Percentiles rank a stretch among this genome's conserved stretches.
Conservation (phyloP, 352 stramenopile species). For the Phytophthora podocarpi region DNA sequence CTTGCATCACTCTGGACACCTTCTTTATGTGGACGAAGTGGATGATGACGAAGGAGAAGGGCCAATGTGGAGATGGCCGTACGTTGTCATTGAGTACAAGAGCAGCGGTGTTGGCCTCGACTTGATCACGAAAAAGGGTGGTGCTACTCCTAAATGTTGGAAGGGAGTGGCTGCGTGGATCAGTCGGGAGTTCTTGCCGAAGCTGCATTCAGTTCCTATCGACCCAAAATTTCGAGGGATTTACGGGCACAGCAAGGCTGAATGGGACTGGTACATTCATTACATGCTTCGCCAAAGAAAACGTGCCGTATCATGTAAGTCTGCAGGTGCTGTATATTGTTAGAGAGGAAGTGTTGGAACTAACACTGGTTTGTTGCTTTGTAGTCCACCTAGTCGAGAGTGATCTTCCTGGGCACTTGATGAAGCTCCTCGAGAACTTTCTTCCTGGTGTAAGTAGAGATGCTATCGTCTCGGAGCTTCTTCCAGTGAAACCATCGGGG, state of each 20-base stretch:
- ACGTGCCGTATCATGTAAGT: slow-evolving; percentile 71
- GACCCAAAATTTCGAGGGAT: slow-evolving; percentile 49
- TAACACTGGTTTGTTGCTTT: slow-evolving; percentile 21
- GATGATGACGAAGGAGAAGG: slow-evolving; percentile 72
- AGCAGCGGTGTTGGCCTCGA: slow-evolving; percentile 55
- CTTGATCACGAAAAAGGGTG: slow-evolving; percentile 55
- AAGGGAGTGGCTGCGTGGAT: slow-evolving; percentile 61
- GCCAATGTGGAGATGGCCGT: slow-evolving; percentile 84
- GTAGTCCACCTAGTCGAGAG: slow-evolving; percentile 66
- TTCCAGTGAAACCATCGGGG: slow-evolving; percentile 37
- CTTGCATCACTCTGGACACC: slow-evolving; percentile 55
- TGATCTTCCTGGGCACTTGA: slow-evolving; percentile 61
- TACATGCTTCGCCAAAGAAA: slow-evolving; percentile 79
- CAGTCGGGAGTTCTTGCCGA: slow-evolving; percentile 59
- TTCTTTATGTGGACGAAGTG: slow-evolving; percentile 65
- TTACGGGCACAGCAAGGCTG: slow-evolving; percentile 64
- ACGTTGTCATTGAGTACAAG: slow-evolving; percentile 78
- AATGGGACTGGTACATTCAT: slow-evolving; percentile 84
- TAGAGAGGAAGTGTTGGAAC: neutral
- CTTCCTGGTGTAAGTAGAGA: slow-evolving; percentile 40
- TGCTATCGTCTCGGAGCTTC: slow-evolving; percentile 39
- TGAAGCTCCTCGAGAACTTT: slow-evolving; percentile 67
- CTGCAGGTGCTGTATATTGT: neutral
- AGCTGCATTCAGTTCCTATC: slow-evolving; percentile 63
- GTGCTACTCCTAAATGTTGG: slow-evolving; percentile 57